Base-by-base conservation (phyloP, 805 yeast genomes). In the Wickerhamiella parazyma region DNA sequence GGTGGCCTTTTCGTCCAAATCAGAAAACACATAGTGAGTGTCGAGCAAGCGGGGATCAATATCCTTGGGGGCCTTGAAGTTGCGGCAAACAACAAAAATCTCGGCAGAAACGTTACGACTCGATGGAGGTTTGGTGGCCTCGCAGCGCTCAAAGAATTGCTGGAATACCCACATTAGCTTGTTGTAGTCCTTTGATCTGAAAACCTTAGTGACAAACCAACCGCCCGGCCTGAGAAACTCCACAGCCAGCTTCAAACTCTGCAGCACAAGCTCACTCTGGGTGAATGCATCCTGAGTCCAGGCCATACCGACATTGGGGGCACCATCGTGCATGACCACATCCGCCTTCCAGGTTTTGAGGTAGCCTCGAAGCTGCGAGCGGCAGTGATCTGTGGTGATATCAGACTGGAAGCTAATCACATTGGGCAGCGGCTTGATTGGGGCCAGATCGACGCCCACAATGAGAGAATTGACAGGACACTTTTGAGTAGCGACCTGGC, bases 221-320 rank as follows among this genome's bases (percentile, higher is more conserved):
- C 99, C 99, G 42, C 95, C 95, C 10, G 82, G 81, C 24, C 73
- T 69, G 56, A 91, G 70, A 63, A 91, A 86, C 64, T 91, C 99
- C 11, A 80, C 95, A 0, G 98, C 99, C 48, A 91, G 70, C 61
- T 80, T 85, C 56, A 91, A 70, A 25, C 97, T 94, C 67, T 87
- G 95, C 52, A 91, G 68, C 24, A 95, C 93, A 54, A 91, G 75
- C 59, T 89, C 97, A 21, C 95, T 85, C 67, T 91, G 99, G 1
- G 97, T 85, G 66, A 84, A 91, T 1, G 99, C 98, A 75, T 91
- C 99, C 64, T 91, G 99, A 17, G 83, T 91, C 99, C 99, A 91
- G n/a, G 95, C 94, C 58, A 91, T 72, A 79, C 99, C 99, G 55
- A 91, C 97, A 58, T 91, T 91, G 24, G 99, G 99, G 22, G 99